These are phyloP conservation scores for Cystofilobasidium bisporidii DNA, from an alignment of 768 basidiomycete species.

Conservation along the genomic window DNA sequence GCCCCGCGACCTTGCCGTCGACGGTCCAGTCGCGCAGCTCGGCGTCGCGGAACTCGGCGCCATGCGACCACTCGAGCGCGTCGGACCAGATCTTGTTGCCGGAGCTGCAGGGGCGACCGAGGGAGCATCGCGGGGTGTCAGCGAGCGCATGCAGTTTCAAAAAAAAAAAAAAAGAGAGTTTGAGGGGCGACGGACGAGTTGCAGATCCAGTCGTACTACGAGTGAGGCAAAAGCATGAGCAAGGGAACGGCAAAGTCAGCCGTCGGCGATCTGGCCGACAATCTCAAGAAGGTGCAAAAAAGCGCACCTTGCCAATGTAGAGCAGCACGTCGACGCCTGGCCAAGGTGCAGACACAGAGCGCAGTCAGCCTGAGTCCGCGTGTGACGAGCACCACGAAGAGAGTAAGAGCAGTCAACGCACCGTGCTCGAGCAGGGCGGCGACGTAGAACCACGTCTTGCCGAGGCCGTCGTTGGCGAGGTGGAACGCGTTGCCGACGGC, in stretches of 20 bases:
- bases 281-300: no score
- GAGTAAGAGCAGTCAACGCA: not conserved
- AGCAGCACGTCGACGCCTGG: conserved; percentile 62
- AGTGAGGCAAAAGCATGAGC: conserved; percentile 7
- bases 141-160: conserved; percentile 28
- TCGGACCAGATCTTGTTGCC: conserved; percentile 70
- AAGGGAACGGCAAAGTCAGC: no score
- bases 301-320: conserved; percentile 51
- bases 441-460: conserved; percentile 47
- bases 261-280: no score
- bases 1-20: conserved; percentile 50
- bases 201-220: conserved; percentile 20
- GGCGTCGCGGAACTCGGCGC: conserved; percentile 46
- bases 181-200: not conserved
- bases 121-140: no score
- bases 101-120: conserved; percentile 48
- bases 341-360: not conserved
- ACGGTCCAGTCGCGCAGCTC: conserved; percentile 52
- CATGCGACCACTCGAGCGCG: conserved; percentile 61
- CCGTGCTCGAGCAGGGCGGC: conserved; percentile 54
- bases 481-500: conserved; percentile 50
- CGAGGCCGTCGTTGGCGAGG: conserved; percentile 53
- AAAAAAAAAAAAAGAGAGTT: not conserved
- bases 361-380: not conserved
- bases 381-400: not conserved